Base-by-base conservation (phyloP, 1,139 yeast species). In the Taiozyma sp. region DNA sequence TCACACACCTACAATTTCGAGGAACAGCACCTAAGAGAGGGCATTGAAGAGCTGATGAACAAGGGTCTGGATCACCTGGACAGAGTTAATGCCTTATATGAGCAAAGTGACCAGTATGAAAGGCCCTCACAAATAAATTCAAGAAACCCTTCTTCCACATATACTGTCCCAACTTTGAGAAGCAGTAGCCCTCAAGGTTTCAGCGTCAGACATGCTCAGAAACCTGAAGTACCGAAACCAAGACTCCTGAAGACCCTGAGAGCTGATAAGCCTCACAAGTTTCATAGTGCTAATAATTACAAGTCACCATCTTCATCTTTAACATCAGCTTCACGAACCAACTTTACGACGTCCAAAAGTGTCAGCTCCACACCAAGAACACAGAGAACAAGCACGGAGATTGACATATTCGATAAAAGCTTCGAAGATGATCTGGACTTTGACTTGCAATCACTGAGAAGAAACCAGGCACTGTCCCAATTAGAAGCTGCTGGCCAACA, bases 1-100 rank as follows among this genome's bases (percentile, higher is more conserved):
- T 57, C 60, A 68, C 53, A 74, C 65, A 61, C 78, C 66, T 70
- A 71, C 71, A 58, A 77, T 60, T 56, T 70, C 71, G 63, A 79
- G 68, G 75, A 70, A 50, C 42, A 64, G 2, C 65, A 66, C 52
- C 53, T 71, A 29, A 62, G 65, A 42, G 70, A 62, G 43, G 74
- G 74, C 2, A 65, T 69, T 14, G 62, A 66, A 40, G 71, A 67
- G 43, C 50, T 70, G 21, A 62, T 67, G 46, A 58, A 58, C 11
- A 69, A 67, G 43, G 68, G 67, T 1, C 44, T 63, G 28, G 68
- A 63, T 6, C 76, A 75, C 56, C 52, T 72, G 49, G 73, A 68
- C 2, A 57, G 77, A 45, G 64, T 73, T 1, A 59, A 61, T 47
- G 47, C 47, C 24, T 47, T 64, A n/a, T 59, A 57, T 45, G 58